A percentile compares a stretch with the other conserved stretches of the same genome.
Conservation (phyloP, 2,329 filamentous ascomycete species). For the Lecanicillium sp. region DNA sequence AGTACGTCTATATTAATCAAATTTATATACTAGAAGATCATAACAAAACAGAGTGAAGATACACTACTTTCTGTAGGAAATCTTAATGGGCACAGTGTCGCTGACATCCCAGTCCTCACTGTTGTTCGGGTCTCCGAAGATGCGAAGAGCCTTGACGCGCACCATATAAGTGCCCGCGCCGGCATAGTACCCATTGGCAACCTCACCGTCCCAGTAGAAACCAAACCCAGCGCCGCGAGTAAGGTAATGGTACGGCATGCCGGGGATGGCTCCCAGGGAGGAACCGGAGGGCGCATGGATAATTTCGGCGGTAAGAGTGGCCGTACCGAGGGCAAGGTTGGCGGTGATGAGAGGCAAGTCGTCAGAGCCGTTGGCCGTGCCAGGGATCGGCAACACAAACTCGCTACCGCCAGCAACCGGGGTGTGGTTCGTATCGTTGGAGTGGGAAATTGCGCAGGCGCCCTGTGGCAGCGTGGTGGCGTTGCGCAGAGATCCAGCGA, state of each 20-base stretch:
- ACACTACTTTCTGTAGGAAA: background rate
- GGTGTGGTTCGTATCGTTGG: constrained; percentile 18
- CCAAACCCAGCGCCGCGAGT: constrained; percentile 15
- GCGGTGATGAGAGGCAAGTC: constrained; percentile 26
- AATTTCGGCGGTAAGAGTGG: constrained; percentile 32
- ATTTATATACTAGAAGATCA: too few relatives aligned
- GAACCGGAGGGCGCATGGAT: constrained; percentile 26
- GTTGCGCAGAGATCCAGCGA: constrained; percentile 26
- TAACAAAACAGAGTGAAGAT: too few relatives aligned
- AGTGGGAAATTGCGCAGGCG: constrained; percentile 27
- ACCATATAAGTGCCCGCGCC: constrained; percentile 39
- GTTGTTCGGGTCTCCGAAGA: constrained; percentile 35
- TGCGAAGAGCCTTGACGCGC: constrained; percentile 35
- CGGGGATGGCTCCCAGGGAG: constrained; percentile 27
- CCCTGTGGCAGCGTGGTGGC: constrained; percentile 29
- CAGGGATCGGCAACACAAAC: constrained; percentile 29
- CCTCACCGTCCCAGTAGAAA: constrained; percentile 34
- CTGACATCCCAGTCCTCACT: constrained; percentile 33
- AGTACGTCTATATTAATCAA: too few relatives aligned
- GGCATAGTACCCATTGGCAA: constrained; percentile 35
- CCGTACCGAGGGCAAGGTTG: constrained; percentile 34
- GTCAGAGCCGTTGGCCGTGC: constrained; percentile 24
- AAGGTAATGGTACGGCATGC: constrained; percentile 27
- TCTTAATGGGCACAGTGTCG: constrained; percentile 24
- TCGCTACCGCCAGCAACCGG: constrained; percentile 22